Conservation (phyloP, 208 protist genomes). For the Trypanosoma lewisi region DNA sequence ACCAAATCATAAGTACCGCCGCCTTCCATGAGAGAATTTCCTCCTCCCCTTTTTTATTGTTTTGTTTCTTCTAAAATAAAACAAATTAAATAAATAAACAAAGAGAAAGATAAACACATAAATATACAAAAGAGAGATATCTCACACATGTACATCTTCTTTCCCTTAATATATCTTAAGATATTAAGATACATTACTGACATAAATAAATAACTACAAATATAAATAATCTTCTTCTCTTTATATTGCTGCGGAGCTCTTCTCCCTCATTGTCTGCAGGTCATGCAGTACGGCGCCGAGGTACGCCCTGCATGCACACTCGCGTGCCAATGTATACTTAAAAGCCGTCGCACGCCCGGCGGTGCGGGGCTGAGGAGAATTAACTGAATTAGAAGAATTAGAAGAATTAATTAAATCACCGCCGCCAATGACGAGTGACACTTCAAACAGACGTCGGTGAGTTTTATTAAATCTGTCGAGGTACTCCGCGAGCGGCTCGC, state of each 20-base stretch:
- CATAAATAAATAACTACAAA: background rate
- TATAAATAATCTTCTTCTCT: background rate
- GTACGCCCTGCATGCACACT: constrained; percentile 62
- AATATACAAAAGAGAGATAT: no score
- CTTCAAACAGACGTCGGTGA: constrained; percentile 74
- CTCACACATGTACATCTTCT: background rate
- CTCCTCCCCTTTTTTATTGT: background rate
- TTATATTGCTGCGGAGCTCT: constrained; percentile 2
- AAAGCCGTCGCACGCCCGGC: constrained; percentile 56
- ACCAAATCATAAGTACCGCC: constrained; percentile 57
- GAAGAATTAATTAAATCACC: no score
- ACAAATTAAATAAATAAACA: background rate
- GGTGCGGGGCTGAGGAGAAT: constrained; percentile 27
- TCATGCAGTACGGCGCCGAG: constrained; percentile 62
- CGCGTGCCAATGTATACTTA: constrained; percentile 67
- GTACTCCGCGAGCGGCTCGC: constrained; percentile 41
- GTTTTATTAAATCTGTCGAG: constrained; percentile 46
- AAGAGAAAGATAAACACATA: background rate
- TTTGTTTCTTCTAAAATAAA: background rate
- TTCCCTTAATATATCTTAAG: background rate
- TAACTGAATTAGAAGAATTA: no score
- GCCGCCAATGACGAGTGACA: constrained; percentile 50
- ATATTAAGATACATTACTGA: background rate
- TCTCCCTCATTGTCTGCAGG: constrained; percentile 27
- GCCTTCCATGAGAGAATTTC: no score